These are phyloP conservation scores for Echeveria elegans DNA, from an alignment of 164 flowering plant species.

Conservation along the genomic window DNA sequence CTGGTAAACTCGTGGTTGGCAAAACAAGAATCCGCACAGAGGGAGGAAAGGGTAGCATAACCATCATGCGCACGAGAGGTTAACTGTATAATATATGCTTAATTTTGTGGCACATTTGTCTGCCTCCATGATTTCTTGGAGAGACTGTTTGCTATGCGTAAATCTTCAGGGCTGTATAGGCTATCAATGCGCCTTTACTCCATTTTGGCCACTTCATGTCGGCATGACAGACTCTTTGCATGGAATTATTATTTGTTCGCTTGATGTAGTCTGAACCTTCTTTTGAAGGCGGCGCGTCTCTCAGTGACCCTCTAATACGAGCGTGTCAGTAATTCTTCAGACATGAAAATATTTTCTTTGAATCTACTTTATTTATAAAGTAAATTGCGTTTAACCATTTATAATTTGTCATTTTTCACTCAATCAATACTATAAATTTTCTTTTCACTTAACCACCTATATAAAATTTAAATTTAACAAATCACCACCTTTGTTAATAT, in stretches of 20 bases:
- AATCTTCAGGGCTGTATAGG: neutral
- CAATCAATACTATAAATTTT: too few relatives aligned
- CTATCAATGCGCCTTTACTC: neutral
- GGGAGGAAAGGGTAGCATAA: conserved; percentile 96
- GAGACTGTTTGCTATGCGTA: neutral
- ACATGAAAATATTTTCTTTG: neutral
- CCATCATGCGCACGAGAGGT: conserved; percentile 90
- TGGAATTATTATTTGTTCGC: neutral
- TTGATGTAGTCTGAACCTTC: neutral
- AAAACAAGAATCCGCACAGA: conserved; percentile 87
- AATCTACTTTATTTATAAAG: too few relatives aligned
- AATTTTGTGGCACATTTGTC: conserved; percentile 14
- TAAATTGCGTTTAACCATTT: too few relatives aligned
- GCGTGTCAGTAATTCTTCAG: neutral
- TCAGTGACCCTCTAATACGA: conserved; percentile 1
- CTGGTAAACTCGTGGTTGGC: conserved; percentile 93
- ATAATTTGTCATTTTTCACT: too few relatives aligned
- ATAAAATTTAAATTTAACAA: too few relatives aligned
- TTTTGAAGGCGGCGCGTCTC: neutral
- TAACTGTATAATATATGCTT: conserved; percentile 19
- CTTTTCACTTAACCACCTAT: too few relatives aligned
- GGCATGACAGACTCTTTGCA: neutral
- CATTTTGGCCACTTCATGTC: neutral
- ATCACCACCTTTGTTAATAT: too few relatives aligned
- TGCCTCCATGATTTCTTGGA: conserved; percentile 9